Conservation (phyloP, 2,329 filamentous ascomycete genomes). For the Aspergillus japonicus region DNA sequence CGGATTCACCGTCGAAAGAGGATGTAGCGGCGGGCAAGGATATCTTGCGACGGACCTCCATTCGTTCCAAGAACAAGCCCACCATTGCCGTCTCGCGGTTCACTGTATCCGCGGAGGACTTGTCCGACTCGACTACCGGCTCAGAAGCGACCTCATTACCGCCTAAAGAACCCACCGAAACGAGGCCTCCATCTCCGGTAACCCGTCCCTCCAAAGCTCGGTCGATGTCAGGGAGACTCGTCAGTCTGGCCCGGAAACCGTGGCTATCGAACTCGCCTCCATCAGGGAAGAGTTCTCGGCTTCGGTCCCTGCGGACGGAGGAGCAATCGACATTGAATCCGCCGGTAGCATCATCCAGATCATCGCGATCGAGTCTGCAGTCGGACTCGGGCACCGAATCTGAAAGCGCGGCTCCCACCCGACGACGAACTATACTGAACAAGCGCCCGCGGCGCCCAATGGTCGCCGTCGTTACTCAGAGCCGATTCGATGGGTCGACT, state of each 20-base stretch:
- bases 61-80: slow-evolving; percentile 36
- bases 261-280: slow-evolving; percentile 48
- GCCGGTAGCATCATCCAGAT: slow-evolving; percentile 18
- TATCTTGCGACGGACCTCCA: slow-evolving; percentile 43
- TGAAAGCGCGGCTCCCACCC: slow-evolving; percentile 22
- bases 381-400: slow-evolving; percentile 20
- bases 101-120: slow-evolving; percentile 39
- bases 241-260: slow-evolving; percentile 51
- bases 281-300: slow-evolving; percentile 32
- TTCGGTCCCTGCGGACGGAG: slow-evolving; percentile 25
- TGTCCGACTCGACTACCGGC: slow-evolving; percentile 25
- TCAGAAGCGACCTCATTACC: slow-evolving; percentile 20
- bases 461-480: slow-evolving; percentile 39
- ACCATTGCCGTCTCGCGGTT: slow-evolving; percentile 36
- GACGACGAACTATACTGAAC: slow-evolving; percentile 34
- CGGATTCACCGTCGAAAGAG: slow-evolving; percentile 38
- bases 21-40: slow-evolving; percentile 42
- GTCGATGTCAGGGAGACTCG: slow-evolving; percentile 52
- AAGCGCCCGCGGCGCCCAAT: slow-evolving; percentile 43
- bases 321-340: slow-evolving; percentile 27
- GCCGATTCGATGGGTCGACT: slow-evolving; percentile 33
- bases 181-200: slow-evolving; percentile 30
- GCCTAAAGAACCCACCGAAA: slow-evolving; percentile 25
- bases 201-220: slow-evolving; percentile 44
- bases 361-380: slow-evolving; percentile 19